Percentiles rank a stretch among this genome's conserved stretches.
These are phyloP conservation scores for Isabelozyma rhagii DNA, from an alignment of 805 yeast genomes.

Conservation along the genomic window DNA sequence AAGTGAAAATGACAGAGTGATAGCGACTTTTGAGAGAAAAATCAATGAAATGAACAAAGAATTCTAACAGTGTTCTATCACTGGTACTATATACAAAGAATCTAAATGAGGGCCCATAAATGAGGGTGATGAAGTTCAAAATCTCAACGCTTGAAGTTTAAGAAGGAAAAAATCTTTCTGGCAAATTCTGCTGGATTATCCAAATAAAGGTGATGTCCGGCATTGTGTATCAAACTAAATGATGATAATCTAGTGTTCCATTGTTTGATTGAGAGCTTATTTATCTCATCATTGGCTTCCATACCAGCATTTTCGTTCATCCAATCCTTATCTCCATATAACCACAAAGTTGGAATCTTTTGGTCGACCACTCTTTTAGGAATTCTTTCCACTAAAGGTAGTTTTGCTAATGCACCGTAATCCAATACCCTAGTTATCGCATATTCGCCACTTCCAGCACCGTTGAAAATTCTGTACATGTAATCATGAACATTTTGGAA, in stretches of 20 bases:
- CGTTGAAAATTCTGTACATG: conserved; percentile 50
- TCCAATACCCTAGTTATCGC: conserved; percentile 59
- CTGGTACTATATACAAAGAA: neutral
- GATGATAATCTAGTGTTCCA: conserved; percentile 27
- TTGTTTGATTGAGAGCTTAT: conserved; percentile 20
- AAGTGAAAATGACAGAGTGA: neutral
- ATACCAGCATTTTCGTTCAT: conserved; percentile 63
- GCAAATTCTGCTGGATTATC: conserved; percentile 45
- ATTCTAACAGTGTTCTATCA: neutral
- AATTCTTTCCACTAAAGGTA: conserved; percentile 55
- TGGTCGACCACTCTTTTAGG: conserved; percentile 38
- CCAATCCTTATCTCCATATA: conserved; percentile 72
- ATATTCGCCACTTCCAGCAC: conserved; percentile 61
- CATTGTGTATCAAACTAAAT: conserved; percentile 33
- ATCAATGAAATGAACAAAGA: neutral
- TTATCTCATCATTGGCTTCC: conserved; percentile 33
- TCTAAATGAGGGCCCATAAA: no score
- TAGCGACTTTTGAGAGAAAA: neutral
- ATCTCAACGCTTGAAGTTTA: conserved; percentile 15
- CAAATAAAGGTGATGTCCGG: conserved; percentile 56
- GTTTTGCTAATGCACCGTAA: conserved; percentile 54
- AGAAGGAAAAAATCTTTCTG: conserved; percentile 27
- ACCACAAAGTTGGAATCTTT: conserved; percentile 51
- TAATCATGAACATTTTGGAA: conserved; percentile 50
- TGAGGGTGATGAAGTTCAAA: neutral